Base-by-base conservation (phyloP, 2,329 filamentous ascomycete genomes). In the Phaeomoniella chlamydospora region DNA sequence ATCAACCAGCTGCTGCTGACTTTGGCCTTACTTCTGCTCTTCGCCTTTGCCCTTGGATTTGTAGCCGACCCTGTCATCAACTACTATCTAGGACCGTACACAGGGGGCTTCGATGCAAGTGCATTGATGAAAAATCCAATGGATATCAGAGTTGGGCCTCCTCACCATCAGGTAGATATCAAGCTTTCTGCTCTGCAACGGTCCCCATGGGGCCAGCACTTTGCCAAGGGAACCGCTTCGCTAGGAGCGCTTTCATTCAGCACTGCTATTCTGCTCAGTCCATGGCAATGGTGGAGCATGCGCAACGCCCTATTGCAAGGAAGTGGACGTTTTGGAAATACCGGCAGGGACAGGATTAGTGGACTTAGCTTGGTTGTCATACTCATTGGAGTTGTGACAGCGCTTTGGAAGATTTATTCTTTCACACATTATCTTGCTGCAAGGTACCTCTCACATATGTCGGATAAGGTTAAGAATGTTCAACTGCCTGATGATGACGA, bases 41-140 rank as follows among this genome's bases (percentile, higher is more conserved):
- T 77, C 35, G 68, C 94, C 16, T 96, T 94, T 50, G 29, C 83
- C 1, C 73, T 96, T 38, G 90, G 90, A 30, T 96, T 94, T 49
- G 61, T 96, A 45, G 88, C 87, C 40, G 87, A 96, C 56, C 87
- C 87, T 2, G 84, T 96, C 41, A 79, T 96, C 55, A 83, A 86
- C 47, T 62, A 94, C 17, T 94, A 88, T 64, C 61, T 88, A 37
- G 85, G 94, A 50, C 86, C 86, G n/a, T 26, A 26, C n/a, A 26
- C 22, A n/a, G n/a, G n/a, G n/a, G n/a, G n/a, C n/a, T n/a, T n/a
- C n/a, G n/a, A n/a, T n/a, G n/a, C n/a, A n/a, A n/a, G n/a, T n/a
- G n/a, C n/a, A n/a, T n/a, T n/a, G n/a, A n/a, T n/a, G n/a, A n/a
- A n/a, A n/a, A n/a, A n/a, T n/a, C n/a, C n/a, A 9, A 26, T 26